Evolutionary conservation across 192 early-diverging fungal genomes (phyloP), one percentile per base, ranked within the genome.

Genomic region (Anaeromyces robustus): DNA sequence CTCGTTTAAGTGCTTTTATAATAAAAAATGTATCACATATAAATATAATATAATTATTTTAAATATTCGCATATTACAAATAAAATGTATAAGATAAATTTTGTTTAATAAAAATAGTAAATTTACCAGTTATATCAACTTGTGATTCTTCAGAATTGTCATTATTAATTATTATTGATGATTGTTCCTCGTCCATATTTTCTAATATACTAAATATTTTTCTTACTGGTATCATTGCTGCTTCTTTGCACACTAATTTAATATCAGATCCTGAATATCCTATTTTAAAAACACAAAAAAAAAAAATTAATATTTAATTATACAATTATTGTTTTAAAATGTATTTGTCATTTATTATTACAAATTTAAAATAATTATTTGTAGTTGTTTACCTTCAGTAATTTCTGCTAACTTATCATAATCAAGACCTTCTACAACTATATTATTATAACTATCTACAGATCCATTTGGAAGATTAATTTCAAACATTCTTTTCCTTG

Each of bases 231-330:
- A 84, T 79, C 89, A 90, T 90, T 4, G 87, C 86, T 1, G 89
- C 86, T 79, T 90, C 89, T 77, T 88, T 86, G 81, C 88, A 87
- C 7, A 90, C 87, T 28, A 90, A 80, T 29, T 89, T 86, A 30
- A 90, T 90, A 78, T 90, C 89, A 2, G 85, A 83, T 0, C 89
- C 88, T 12, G 87, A 87, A 77, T 90, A 90, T 26, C 87, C 88
- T 85, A 37, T 19, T 29, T 14, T 39, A 4, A 39, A 14, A 39
- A 39, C 16, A 39, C 16, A 39, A 68, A 26, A 14, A 29, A 12
- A 83, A 29, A 19, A 29, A 34, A 83, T 78, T 31, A 77, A 4
- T 83, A 80, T 52, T 12, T 81, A 28, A 16, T 26, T 78, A 19
- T 79, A 18, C 29, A 34, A 84, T 22, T 37, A 29, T 77, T 78